Evolutionary conservation across 768 basidiomycete genomes (phyloP).

Genomic region (Lentinus tigrinus): DNA sequence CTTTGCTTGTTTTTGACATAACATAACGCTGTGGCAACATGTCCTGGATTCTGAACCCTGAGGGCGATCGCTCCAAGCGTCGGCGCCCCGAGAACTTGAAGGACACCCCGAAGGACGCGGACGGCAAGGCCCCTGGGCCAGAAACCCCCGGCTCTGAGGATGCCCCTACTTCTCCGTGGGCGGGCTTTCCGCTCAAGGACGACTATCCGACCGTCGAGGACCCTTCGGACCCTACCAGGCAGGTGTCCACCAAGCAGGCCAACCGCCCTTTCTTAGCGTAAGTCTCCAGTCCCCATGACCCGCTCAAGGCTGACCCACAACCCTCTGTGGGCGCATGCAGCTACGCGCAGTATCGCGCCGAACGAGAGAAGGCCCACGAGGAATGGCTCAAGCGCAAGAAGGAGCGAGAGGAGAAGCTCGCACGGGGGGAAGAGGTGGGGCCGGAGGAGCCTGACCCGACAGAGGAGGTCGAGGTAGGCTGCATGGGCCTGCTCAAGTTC

Average conservation of each 20-base stretch:
- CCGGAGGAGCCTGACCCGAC: slow-evolving; percentile 76
- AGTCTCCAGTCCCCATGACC: slow-evolving; percentile 28
- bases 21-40: slow-evolving; percentile 33
- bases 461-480: slow-evolving; percentile 61
- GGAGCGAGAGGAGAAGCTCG: slow-evolving; percentile 70
- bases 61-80: slow-evolving; percentile 23
- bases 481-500: slow-evolving; percentile 68
- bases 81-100: slow-evolving; percentile 21
- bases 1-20: not conserved
- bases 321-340: slow-evolving; percentile 34
- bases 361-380: slow-evolving; percentile 57
- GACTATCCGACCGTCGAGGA: slow-evolving; percentile 57
- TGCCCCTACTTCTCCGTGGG: slow-evolving; percentile 26
- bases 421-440: slow-evolving; percentile 69
- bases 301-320: slow-evolving; percentile 3
- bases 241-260: slow-evolving; percentile 79
- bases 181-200: slow-evolving; percentile 29
- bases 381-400: slow-evolving; percentile 71
- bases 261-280: slow-evolving; percentile 86
- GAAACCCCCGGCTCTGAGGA: slow-evolving; percentile 13
- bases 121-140: slow-evolving; percentile 16
- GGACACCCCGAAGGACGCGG: slow-evolving; percentile 13
- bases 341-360: slow-evolving; percentile 64
- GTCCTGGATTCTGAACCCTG: slow-evolving; percentile 65
- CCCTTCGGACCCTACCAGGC: slow-evolving; percentile 61